These are phyloP conservation scores for Lanmaoa pseudosensibilis DNA, from an alignment of 768 basidiomycete genomes.

Conservation along the genomic window DNA sequence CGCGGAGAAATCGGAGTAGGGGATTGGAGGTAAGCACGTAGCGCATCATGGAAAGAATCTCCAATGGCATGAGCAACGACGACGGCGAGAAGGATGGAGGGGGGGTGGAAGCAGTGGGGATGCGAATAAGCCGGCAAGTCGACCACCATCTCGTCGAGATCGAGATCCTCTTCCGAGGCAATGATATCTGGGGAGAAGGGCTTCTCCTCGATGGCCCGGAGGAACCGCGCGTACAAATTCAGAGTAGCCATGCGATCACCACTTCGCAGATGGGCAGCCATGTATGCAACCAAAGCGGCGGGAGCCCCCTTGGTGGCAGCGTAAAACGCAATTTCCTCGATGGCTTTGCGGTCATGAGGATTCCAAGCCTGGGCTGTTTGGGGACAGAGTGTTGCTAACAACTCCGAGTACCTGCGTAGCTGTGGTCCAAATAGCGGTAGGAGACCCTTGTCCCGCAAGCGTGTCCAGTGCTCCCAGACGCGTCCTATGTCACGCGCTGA, in stretches of 20 bases:
- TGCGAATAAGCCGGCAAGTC: conserved; percentile 20
- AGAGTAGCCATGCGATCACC: conserved; percentile 45
- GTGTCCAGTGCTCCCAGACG: conserved; percentile 40
- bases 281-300: conserved; percentile 49
- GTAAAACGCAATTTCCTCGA: conserved; percentile 51
- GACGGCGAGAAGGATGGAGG: conserved; percentile 50
- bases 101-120: conserved; percentile 13
- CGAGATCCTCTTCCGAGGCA: conserved; percentile 14
- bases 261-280: conserved; percentile 46
- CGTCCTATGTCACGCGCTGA: conserved; percentile 33
- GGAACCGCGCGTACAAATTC: conserved; percentile 44
- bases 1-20: conserved; percentile 37
- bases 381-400: conserved; percentile 34
- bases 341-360: conserved; percentile 27
- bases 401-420: conserved; percentile 39
- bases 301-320: conserved; percentile 46
- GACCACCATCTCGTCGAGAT: conserved; percentile 28
- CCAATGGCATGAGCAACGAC: conserved; percentile 62
- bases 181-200: conserved; percentile 16
- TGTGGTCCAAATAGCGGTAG: conserved; percentile 48
- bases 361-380: conserved; percentile 24
- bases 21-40: conserved; percentile 43
- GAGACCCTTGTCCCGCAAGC: conserved; percentile 44
- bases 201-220: conserved; percentile 22
- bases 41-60: conserved; percentile 56